Conservation (phyloP, 2,329 filamentous ascomycete species). For the Penicillium nordicum region DNA sequence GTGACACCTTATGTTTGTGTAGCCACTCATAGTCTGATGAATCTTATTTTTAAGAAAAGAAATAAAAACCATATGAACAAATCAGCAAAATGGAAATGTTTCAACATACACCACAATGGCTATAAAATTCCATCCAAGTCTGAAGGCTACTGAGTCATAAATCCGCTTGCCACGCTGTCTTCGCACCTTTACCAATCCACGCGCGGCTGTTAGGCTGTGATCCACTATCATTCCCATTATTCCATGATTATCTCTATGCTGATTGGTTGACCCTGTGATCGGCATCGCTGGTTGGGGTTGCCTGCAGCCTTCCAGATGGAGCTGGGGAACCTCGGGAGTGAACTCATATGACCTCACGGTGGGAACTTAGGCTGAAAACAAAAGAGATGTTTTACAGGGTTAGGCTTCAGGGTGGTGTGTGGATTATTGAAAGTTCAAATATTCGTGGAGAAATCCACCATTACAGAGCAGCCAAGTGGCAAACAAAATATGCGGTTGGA, state of each 20-base stretch:
- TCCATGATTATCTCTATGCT: not conserved
- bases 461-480: not conserved
- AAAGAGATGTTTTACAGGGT: not conserved
- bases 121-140: not conserved
- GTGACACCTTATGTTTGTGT: not conserved
- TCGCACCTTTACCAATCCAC: slow-evolving; percentile 4
- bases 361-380: slow-evolving; percentile 7
- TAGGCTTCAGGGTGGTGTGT: not conserved
- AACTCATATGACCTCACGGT: slow-evolving; percentile 8
- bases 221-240: slow-evolving; percentile 2
- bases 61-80: not conserved
- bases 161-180: slow-evolving; percentile 18
- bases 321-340: slow-evolving; percentile 5
- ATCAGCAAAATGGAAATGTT: not conserved
- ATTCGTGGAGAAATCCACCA: not conserved
- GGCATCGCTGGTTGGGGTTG: slow-evolving; percentile 11
- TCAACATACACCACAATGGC: not conserved
- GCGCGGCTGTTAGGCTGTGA: slow-evolving; percentile 1
- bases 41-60: not conserved
- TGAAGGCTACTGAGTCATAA: slow-evolving; percentile 11
- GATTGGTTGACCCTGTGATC: slow-evolving; percentile 14
- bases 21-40: not conserved
- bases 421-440: slow-evolving; percentile 16
- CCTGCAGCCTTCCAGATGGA: slow-evolving; percentile 11
- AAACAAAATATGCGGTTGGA: not conserved